Percentiles rank a stretch among this genome's conserved stretches.
Evolutionary conservation across 192 early-diverging fungal species (phyloP).

Genomic region (Phycomyces blakesleeanus): DNA sequence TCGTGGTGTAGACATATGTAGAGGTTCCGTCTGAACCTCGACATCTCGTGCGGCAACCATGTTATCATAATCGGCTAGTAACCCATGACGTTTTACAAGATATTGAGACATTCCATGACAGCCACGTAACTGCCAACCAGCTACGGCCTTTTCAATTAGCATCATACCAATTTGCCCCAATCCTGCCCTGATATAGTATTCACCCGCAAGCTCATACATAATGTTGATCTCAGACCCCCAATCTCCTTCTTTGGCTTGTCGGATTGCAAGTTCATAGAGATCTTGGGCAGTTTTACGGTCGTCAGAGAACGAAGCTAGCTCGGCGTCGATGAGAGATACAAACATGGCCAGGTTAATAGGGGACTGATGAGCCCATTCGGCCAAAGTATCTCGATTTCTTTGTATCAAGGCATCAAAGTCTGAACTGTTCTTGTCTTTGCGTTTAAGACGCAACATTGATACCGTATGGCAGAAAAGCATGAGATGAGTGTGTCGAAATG

Average conservation of each 20-base stretch:
- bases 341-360: slow-evolving; percentile 18
- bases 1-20: neutral
- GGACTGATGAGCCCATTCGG: slow-evolving; percentile 25
- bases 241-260: slow-evolving; percentile 18
- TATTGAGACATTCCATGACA: slow-evolving; percentile 30
- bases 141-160: slow-evolving; percentile 23
- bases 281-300: slow-evolving; percentile 1
- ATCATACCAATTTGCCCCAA: slow-evolving; percentile 6
- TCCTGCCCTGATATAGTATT: slow-evolving; percentile 23
- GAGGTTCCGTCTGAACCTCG: slow-evolving; percentile 15
- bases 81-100: neutral
- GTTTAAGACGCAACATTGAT: slow-evolving; percentile 11
- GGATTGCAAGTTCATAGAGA: slow-evolving; percentile 22
- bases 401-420: slow-evolving; percentile 1
- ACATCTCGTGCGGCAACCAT: neutral
- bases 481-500: slow-evolving; percentile 22
- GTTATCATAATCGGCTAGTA: neutral
- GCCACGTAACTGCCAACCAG: slow-evolving; percentile 15
- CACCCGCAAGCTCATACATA: slow-evolving; percentile 30
- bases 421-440: neutral
- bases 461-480: slow-evolving; percentile 23
- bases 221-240: slow-evolving; percentile 19
- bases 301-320: slow-evolving; percentile 17
- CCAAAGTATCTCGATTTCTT: neutral
- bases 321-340: slow-evolving; percentile 23